Base-by-base conservation (phyloP, 495 filamentous ascomycete genomes). In the Penicillium fimorum region DNA sequence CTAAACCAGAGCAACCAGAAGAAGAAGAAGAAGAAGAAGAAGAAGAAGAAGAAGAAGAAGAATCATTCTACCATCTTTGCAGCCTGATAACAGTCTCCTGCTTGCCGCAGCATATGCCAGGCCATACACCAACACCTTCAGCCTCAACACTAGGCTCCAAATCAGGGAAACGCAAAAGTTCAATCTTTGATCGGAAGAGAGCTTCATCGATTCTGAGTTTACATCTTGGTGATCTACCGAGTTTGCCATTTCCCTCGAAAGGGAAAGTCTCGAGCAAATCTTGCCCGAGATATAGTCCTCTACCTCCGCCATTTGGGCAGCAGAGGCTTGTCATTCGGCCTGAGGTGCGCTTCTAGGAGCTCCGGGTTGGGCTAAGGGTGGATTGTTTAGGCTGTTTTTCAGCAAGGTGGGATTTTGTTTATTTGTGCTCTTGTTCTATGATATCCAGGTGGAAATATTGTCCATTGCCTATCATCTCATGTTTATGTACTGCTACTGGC, bases 61-160 rank as follows among this genome's bases (percentile, higher is more conserved):
- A 70, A 46, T 61, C 57, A 13, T 67, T 70, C 57, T 48, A 63
- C 38, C 64, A 69, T 32, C 57, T 69, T 41, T 46, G 51, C 25
- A 67, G 63, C 40, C 47, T 66, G 43, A 69, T 69, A 57, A 69
- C 63, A 24, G 20, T 62, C 43, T 66, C 66, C n/a, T 59, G 18
- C 29, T 33, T 55, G 6, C 38, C 57, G 1, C 58, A 47, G 11
- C 47, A 60, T 18, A 42, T 47, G 22, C 44, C 58, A 18, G 30
- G 44, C 2, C 48, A 45, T 13, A 38, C 1, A 27, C 17, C 51
- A 25, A 47, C 33, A 17, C n/a, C 50, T 27, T 52, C 60, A 9
- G 46, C 27, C 15, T 51, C 42, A 15, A 57, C 30, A 20, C 10
- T 52, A 8, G 37, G 18, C 18, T 57, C 55, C 22, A 40, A 30